Conservation (phyloP, 225 moss, liverwort and hornwort species). For the Physcomitrium patens region DNA sequence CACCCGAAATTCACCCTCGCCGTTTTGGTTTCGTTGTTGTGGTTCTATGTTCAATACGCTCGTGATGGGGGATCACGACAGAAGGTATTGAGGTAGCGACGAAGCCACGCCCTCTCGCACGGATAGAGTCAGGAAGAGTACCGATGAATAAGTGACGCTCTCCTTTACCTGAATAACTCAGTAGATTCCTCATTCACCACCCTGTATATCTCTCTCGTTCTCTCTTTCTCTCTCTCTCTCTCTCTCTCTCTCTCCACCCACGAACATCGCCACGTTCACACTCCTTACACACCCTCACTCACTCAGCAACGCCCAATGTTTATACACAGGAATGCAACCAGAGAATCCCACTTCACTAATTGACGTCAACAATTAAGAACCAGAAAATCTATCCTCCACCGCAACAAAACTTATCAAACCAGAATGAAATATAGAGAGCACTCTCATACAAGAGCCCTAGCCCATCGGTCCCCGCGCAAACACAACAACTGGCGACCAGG, state of each 20-base stretch:
- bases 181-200: slow-evolving; percentile 27
- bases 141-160: slow-evolving; percentile 15
- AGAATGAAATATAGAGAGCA: neutral
- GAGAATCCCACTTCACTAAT: slow-evolving; percentile 21
- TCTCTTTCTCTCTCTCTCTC: neutral
- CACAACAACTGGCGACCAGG: slow-evolving; percentile 21
- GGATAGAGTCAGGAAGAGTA: slow-evolving; percentile 31
- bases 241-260: neutral
- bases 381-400: neutral
- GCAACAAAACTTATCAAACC: neutral
- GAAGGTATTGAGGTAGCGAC: slow-evolving; percentile 12
- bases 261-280: neutral
- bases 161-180: slow-evolving; percentile 11
- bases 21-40: no score
- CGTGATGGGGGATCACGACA: slow-evolving; percentile 17
- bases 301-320: neutral
- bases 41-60: slow-evolving; percentile 10
- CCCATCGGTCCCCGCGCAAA: slow-evolving; percentile 29
- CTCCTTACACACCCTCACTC: slow-evolving; percentile 22
- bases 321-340: slow-evolving; percentile 1
- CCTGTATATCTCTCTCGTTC: neutral
- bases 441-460: slow-evolving; percentile 33
- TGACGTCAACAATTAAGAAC: neutral
- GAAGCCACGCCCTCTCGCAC: slow-evolving; percentile 14
- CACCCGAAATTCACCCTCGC: slow-evolving; percentile 6